Evolutionary conservation across 331 rosid genomes (phyloP).

Genomic region (Quercus phellos): DNA sequence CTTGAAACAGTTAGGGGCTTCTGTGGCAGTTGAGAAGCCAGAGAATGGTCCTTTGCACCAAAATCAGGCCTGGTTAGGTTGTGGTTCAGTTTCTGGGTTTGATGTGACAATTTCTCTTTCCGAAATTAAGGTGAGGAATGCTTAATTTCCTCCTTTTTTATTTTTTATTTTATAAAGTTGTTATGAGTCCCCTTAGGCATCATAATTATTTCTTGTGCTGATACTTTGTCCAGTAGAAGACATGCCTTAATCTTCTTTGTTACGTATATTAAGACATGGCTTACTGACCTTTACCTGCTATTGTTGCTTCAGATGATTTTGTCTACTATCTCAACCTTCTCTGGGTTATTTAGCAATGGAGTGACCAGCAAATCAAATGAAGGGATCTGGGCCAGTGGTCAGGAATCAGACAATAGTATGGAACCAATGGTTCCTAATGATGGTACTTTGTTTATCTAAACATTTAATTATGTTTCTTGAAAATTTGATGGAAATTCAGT

Average conservation of each 20-base stretch:
- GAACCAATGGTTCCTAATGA: slow-evolving; percentile 74
- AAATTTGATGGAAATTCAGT: slow-evolving; percentile 22
- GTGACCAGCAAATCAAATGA: slow-evolving; percentile 25
- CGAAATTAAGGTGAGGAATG: slow-evolving; percentile 57
- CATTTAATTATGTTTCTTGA: slow-evolving; percentile 22
- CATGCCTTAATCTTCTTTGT: slow-evolving; percentile 2
- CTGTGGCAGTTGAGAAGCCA: slow-evolving; percentile 49
- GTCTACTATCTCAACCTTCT: slow-evolving; percentile 56
- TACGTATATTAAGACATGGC: not conserved
- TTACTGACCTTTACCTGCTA: slow-evolving; percentile 18
- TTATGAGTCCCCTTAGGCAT: not conserved
- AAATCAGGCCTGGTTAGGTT: slow-evolving; percentile 52
- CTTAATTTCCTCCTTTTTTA: not conserved
- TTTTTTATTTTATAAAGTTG: not conserved
- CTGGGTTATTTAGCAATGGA: slow-evolving; percentile 40
- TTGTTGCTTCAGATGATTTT: slow-evolving; percentile 50
- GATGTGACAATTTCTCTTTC: slow-evolving; percentile 67
- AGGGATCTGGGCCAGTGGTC: slow-evolving; percentile 34
- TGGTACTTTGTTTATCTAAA: slow-evolving; percentile 42
- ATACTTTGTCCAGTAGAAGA: not conserved
- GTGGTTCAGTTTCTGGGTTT: slow-evolving; percentile 57
- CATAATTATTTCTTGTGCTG: not conserved
- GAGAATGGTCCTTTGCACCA: slow-evolving; percentile 30
- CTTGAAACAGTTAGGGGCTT: slow-evolving; percentile 54
- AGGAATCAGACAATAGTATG: slow-evolving; percentile 37